Base-by-base conservation (phyloP, 140 eudicot genomes). In the Erigeron philadelphicus region DNA sequence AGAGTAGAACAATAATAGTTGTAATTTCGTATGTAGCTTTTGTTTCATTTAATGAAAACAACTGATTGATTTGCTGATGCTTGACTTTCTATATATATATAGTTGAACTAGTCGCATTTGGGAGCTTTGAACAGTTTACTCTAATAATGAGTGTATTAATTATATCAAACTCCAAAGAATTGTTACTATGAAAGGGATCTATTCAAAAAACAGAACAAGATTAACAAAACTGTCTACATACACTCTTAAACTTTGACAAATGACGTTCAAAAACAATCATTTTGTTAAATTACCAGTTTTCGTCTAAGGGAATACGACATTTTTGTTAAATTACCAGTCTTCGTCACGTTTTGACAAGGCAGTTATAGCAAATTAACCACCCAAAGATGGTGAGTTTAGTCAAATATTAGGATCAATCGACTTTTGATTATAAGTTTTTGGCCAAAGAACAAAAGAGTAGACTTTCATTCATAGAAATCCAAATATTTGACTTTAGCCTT, bases 401-500 rank as follows among this genome's bases (percentile, higher is more conserved):
- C 73, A 75, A 75, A 65, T 66, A 31, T 74, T n/a, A 11, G 66
- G 66, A 64, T 74, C 63, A 54, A 54, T 31, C 66, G 44, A 0
- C 38, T 23, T 58, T 60, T 40, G 1, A 48, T 61, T 62, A 31
- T n/a, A 52, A 50, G 13, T 43, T 61, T 35, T 59, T 48, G 16
- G 6, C 11, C 38, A 31, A 17, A 67, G 54, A 60, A 41, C 70
- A 48, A 68, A n/a, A 41, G 18, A n/a, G 50, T 69, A 52, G 76
- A 76, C 76, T 60, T 68, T 7, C 52, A 57, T 71, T 64, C 23
- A 59, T 61, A 35, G 18, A 73, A 40, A 71, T 73, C 72, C 78
- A 76, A 77, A 73, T 17, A 64, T 74, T 81, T 81, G 80, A 82
- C 82, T 62, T 72, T 67, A 61, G 25, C 48, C 2, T 1, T 25